A percentile compares a stretch with the other conserved stretches of the same genome.
These are phyloP conservation scores for Trifolium subterraneum DNA, from an alignment of 306 rosid species.

Conservation along the genomic window DNA sequence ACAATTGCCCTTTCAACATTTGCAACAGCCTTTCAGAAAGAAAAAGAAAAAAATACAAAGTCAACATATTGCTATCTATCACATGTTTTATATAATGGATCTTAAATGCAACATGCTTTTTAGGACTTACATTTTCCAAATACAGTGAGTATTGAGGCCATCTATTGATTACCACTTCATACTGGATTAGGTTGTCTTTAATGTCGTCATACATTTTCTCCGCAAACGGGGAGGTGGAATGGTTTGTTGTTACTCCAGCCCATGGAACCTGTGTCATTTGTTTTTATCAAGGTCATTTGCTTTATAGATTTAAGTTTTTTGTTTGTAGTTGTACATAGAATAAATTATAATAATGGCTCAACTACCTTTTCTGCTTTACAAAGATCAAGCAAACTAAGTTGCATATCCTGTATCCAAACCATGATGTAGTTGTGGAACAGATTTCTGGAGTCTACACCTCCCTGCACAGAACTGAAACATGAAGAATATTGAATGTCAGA, in stretches of 20 bases:
- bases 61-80: constrained; percentile 21
- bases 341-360: constrained; percentile 25
- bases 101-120: constrained; percentile 24
- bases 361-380: constrained; percentile 95
- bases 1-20: constrained; percentile 87
- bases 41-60: neutral
- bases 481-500: constrained; percentile 35
- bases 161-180: constrained; percentile 85
- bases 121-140: constrained; percentile 77
- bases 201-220: constrained; percentile 94
- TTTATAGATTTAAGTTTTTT: neutral
- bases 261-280: constrained; percentile 81
- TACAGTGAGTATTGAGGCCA: constrained; percentile 97
- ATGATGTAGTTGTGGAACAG: constrained; percentile 84
- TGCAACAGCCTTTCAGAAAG: constrained; percentile 71
- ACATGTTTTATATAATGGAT: constrained; percentile 14
- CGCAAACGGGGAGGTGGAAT: constrained; percentile 89
- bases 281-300: constrained; percentile 36
- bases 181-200: constrained; percentile 69
- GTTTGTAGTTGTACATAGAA: constrained; percentile 32
- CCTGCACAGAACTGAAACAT: constrained; percentile 70
- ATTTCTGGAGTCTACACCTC: constrained; percentile 81
- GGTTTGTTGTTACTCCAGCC: constrained; percentile 90
- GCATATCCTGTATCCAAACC: constrained; percentile 97
- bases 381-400: constrained; percentile 77